Base-by-base conservation (phyloP, 345 rosid genomes). In the Linum usitatissimum region DNA sequence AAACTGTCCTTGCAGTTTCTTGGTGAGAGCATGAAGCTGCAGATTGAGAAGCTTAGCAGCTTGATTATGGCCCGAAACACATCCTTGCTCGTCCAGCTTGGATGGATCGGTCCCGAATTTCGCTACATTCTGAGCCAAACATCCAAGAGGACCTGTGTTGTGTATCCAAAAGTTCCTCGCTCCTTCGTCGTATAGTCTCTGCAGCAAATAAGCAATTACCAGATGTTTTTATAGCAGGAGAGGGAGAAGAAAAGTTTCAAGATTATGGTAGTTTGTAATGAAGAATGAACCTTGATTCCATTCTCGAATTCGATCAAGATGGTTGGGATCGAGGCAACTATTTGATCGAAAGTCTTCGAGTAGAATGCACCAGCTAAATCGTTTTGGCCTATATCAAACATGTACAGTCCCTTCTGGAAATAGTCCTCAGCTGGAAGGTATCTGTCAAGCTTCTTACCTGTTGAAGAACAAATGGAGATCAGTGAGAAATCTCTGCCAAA, bases 311-410 rank as follows among this genome's bases (percentile, higher is more conserved):
- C 95, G 23, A 71, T 65, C 74, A 93, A 75, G 66, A 74, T 79
- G 17, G 77, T 63, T 0, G 99, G 99, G 67, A 90, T 79, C 18
- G 75, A 79, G 28, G 94, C 99, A 60, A 90, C 68, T 18, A 93
- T 69, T 76, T 93, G 97, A 64, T 93, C 96, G 28, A 73, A 78
- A 61, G 94, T 75, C 67, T 87, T 90, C 51, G 99, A 93, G 64
- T 93, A 93, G 64, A 93, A 93, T 55, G 91, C 85, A 70, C 99
- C 97, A 57, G 96, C 99, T 60, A 93, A 76, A 79, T 93, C 99
- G 68, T 93, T 93, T 79, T 93, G 97, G 39, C 99, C 97, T 12
- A 93, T 87, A 40, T 93, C 99, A 60, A 92, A 81, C 91, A 80
- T 86, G 80, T 92, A 87, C 12, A 92, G 79, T 28, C 83, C 95